These are phyloP conservation scores for Cymodocea nodosa DNA, from an alignment of 116 monocot genomes.

Conservation along the genomic window DNA sequence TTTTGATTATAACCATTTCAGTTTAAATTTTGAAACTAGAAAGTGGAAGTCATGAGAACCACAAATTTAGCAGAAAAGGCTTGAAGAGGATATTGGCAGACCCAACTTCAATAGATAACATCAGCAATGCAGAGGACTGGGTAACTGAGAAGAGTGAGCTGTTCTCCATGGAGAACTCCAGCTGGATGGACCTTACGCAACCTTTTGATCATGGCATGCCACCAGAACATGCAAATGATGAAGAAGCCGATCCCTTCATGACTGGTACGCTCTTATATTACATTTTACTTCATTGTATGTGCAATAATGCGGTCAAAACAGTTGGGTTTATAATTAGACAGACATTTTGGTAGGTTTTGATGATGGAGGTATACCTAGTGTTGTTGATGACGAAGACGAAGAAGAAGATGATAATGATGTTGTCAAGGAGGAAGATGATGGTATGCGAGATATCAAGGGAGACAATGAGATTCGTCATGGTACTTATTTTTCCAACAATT, in stretches of 20 bases:
- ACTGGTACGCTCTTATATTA: conserved; percentile 22
- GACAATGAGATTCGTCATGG: neutral
- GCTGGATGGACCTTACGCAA: conserved; percentile 59
- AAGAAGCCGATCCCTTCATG: conserved; percentile 48
- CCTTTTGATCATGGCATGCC: conserved; percentile 11
- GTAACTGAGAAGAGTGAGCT: conserved; percentile 47
- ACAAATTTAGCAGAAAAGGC: conserved; percentile 29
- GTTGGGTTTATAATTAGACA: neutral
- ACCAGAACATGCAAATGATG: conserved; percentile 29
- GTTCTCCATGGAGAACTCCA: conserved; percentile 20
- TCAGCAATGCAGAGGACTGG: conserved; percentile 59
- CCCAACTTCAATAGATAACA: conserved; percentile 60
- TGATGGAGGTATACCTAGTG: conserved; percentile 34
- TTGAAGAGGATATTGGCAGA: conserved; percentile 39
- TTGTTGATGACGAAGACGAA: conserved; percentile 9
- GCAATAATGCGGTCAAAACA: neutral
- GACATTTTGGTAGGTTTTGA: conserved; percentile 39
- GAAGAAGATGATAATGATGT: conserved; percentile 33
- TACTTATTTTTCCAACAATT: conserved; percentile 3
- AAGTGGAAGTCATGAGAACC: neutral
- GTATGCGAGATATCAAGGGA: neutral
- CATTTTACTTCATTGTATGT: neutral
- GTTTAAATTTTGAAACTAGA: too few relatives aligned
- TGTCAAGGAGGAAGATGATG: conserved; percentile 18
- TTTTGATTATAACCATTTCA: neutral